phyloP scores from a whole-genome alignment of 1,284 basidiomycete genomes.

The Ganoderma lucidum region DNA sequence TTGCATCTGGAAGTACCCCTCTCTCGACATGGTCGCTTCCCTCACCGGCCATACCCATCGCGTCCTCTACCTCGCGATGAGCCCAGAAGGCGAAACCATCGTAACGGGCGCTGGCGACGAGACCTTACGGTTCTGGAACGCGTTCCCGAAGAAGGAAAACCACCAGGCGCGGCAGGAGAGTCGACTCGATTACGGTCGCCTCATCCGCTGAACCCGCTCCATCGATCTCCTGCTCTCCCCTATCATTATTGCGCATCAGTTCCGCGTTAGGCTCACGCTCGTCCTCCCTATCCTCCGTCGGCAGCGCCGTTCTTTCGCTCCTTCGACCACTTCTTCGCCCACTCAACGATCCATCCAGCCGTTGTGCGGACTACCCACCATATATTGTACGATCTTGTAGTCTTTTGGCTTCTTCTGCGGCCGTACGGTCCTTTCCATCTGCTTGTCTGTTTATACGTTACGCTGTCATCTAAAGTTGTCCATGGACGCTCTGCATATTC shows the following conservation, averaged over 20 bases:
- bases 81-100: conserved; percentile 96
- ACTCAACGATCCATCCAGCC: conserved; percentile 3
- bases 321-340: not conserved
- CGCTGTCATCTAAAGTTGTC: conserved; percentile 34
- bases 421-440: conserved; percentile 22
- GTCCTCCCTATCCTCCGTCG: conserved; percentile 5
- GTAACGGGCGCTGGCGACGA: conserved; percentile 99
- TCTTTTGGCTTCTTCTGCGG: conserved; percentile 27
- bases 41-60: conserved; percentile 95
- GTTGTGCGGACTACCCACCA: conserved; percentile 21
- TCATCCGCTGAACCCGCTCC: conserved; percentile 56
- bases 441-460: conserved; percentile 27
- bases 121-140: conserved; percentile 97
- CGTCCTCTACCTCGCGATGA: conserved; percentile 97
- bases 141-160: conserved; percentile 77
- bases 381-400: conserved; percentile 35
- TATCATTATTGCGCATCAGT: conserved; percentile 13
- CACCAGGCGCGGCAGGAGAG: conserved; percentile 54
- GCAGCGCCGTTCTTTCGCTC: conserved; percentile 18
- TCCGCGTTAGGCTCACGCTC: conserved; percentile 1
- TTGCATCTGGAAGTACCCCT: conserved; percentile 97
- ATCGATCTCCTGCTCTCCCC: conserved; percentile 1
- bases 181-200: conserved; percentile 66
- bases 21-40: conserved; percentile 92
- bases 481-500: conserved; percentile 30